A percentile compares a stretch with the other conserved stretches of the same genome.
These are phyloP conservation scores for Tricholoma saponaceum DNA, from an alignment of 768 basidiomycete genomes.

Conservation along the genomic window DNA sequence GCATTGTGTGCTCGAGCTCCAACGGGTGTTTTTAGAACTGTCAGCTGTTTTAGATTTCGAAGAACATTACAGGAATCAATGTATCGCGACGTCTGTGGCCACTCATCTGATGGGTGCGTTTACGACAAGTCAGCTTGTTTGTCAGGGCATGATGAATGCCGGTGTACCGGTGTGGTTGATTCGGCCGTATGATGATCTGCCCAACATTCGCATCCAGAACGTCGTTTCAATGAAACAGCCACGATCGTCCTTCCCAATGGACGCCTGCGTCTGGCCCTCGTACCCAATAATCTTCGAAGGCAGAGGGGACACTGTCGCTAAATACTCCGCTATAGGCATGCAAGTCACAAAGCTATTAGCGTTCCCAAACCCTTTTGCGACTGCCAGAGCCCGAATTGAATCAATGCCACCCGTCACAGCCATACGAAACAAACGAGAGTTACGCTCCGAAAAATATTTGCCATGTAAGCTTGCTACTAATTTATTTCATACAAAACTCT, in stretches of 20 bases:
- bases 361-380: neutral
- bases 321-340: neutral
- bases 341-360: neutral
- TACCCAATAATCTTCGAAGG: neutral
- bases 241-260: neutral
- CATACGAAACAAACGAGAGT: neutral
- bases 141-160: neutral
- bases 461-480: neutral
- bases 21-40: neutral
- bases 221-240: neutral
- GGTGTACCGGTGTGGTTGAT: neutral
- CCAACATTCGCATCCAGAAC: neutral
- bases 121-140: neutral
- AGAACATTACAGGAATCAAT: neutral
- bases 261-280: neutral
- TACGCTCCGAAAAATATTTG: neutral
- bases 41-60: neutral
- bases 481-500: neutral
- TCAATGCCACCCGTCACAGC: neutral
- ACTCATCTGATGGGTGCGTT: neutral
- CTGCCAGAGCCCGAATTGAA: neutral
- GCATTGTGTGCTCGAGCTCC: neutral
- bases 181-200: neutral
- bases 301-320: neutral
- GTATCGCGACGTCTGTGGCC: neutral